Conservation (phyloP, 1,284 basidiomycete genomes). For the Sphaerobolus stellatus region DNA sequence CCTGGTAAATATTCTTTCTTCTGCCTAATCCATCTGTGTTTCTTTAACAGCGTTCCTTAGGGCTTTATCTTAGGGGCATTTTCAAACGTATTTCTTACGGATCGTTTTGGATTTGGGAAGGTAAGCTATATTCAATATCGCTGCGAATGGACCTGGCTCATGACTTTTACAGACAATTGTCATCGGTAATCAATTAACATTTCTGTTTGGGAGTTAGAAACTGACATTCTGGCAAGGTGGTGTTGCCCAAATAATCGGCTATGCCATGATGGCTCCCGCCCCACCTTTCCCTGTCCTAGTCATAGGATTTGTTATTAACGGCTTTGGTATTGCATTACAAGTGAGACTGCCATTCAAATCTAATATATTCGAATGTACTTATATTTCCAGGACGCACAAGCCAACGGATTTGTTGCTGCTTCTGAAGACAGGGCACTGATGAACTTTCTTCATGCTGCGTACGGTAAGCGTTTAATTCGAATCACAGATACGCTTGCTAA, state of each 20-base stretch:
- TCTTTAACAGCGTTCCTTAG: too few species aligned
- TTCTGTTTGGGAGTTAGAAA: too few species aligned
- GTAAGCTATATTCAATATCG: too few species aligned
- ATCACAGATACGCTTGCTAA: neutral
- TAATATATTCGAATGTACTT: neutral
- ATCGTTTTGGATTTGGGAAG: too few species aligned
- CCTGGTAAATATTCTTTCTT: too few species aligned
- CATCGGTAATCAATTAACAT: too few species aligned
- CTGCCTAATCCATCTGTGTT: too few species aligned
- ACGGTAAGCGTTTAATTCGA: slow-evolving; percentile 34
- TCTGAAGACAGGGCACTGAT: slow-evolving; percentile 50
- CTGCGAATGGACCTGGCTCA: too few species aligned
- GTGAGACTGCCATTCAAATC: slow-evolving; percentile 26
- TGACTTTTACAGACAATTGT: too few species aligned
- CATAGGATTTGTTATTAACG: slow-evolving; percentile 56
- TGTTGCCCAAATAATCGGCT: slow-evolving; percentile 42
- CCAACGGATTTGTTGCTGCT: slow-evolving; percentile 53
- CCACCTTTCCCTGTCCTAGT: slow-evolving; percentile 65
- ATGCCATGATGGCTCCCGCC: slow-evolving; percentile 54
- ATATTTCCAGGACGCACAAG: slow-evolving; percentile 47
- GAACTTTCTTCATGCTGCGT: slow-evolving; percentile 61
- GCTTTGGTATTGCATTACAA: slow-evolving; percentile 60
- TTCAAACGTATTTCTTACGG: too few species aligned
- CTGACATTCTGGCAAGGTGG: too few species aligned
- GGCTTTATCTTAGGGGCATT: too few species aligned